Evolutionary conservation across 1,284 basidiomycete species (phyloP).

Genomic region (Sphagnurus paluster): DNA sequence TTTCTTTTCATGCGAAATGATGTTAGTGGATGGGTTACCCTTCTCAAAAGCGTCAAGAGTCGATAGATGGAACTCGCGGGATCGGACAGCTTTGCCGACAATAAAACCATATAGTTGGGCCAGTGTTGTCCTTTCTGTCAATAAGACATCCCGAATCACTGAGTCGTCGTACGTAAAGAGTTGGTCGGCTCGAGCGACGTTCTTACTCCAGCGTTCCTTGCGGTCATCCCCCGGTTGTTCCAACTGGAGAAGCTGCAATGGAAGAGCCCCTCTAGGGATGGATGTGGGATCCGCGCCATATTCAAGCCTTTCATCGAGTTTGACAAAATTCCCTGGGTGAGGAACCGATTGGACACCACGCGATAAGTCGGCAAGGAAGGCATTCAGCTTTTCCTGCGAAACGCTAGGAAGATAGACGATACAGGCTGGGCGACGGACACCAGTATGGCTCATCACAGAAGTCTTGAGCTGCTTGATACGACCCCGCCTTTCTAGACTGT

Average conservation of each 20-base stretch:
- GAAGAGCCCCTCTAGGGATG: constrained; percentile 33
- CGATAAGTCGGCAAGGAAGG: constrained; percentile 53
- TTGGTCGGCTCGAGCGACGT: constrained; percentile 42
- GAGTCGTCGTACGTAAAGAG: constrained; percentile 53
- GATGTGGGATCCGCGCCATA: constrained; percentile 45
- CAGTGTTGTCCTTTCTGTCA: constrained; percentile 64
- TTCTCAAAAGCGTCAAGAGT: constrained; percentile 49
- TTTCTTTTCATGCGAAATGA: constrained; percentile 53
- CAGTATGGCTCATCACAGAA: constrained; percentile 51
- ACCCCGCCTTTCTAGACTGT: constrained; percentile 58
- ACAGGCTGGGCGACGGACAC: constrained; percentile 51
- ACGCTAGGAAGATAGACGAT: constrained; percentile 62
- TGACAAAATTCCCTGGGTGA: constrained; percentile 32
- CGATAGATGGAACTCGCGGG: constrained; percentile 62
- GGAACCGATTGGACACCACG: constrained; percentile 34
- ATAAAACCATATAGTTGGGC: constrained; percentile 72
- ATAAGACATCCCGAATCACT: constrained; percentile 56
- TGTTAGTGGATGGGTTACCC: constrained; percentile 33
- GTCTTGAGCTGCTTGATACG: constrained; percentile 68
- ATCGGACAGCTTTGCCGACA: constrained; percentile 60
- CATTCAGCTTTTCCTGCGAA: constrained; percentile 48
- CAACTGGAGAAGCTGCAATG: constrained; percentile 41
- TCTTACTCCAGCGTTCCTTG: constrained; percentile 45
- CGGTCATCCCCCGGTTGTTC: constrained; percentile 41
- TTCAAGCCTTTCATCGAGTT: constrained; percentile 53